phyloP scores from a whole-genome alignment of 148 eudicot species.

The Cornus controversa region DNA sequence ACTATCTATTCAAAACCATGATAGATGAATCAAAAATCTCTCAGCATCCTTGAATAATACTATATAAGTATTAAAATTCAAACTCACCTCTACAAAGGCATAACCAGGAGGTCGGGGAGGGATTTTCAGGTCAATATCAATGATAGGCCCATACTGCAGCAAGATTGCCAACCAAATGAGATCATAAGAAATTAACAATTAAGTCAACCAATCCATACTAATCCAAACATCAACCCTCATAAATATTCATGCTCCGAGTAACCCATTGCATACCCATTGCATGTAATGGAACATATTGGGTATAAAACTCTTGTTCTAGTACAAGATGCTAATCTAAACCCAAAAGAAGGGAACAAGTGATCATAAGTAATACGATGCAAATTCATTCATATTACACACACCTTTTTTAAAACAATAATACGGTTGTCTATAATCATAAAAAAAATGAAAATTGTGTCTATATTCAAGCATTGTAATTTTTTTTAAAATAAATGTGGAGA shows the following conservation, averaged over 20 bases:
- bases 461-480: no score
- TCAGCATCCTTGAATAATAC: background rate
- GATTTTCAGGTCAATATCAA: constrained; percentile 78
- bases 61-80: background rate
- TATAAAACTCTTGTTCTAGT: background rate
- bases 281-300: no score
- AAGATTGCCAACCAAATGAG: background rate
- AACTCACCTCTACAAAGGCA: constrained; percentile 91
- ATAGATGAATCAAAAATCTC: background rate
- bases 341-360: no score
- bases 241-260: no score
- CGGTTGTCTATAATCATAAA: no score
- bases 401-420: no score
- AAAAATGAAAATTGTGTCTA: background rate
- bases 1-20: background rate
- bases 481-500: no score
- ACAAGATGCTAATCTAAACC: background rate
- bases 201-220: background rate
- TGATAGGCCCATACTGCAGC: constrained; percentile 87
- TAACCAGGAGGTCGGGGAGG: constrained; percentile 89
- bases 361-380: no score
- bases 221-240: background rate
- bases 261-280: no score
- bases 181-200: background rate
- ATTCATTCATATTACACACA: no score